A percentile compares a stretch with the other conserved stretches of the same genome.
Evolutionary conservation across 192 early-diverging fungal species (phyloP).

Genomic region (Phycomyces blakesleeanus): DNA sequence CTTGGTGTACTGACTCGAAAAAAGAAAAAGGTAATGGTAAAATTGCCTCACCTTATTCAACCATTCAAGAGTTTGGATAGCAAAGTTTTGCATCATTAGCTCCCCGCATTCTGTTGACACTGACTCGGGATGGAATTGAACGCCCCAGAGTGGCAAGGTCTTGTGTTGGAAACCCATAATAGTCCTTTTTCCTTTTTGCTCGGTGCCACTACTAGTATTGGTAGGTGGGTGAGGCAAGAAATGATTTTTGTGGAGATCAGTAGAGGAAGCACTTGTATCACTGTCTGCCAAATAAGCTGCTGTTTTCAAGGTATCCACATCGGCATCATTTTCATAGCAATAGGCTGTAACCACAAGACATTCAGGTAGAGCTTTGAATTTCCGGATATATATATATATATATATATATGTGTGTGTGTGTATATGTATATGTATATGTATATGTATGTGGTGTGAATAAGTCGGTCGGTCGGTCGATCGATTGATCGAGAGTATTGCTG

Average conservation of each 20-base stretch:
- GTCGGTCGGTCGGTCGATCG: too few species aligned
- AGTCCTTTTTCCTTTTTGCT: constrained; percentile 28
- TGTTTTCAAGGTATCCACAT: constrained; percentile 28
- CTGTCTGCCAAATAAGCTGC: constrained; percentile 17
- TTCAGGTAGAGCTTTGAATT: constrained; percentile 55
- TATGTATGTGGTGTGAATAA: too few species aligned
- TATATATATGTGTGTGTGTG: too few species aligned
- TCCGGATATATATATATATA: too few species aligned
- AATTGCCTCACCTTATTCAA: constrained; percentile 31
- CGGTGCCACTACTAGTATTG: background rate
- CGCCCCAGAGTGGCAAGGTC: constrained; percentile 70
- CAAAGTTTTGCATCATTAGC: constrained; percentile 74
- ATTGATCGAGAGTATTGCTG: background rate
- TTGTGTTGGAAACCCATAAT: constrained; percentile 83
- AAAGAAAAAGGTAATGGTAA: too few species aligned
- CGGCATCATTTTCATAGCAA: constrained; percentile 44
- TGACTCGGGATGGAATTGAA: constrained; percentile 97
- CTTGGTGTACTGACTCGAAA: too few species aligned
- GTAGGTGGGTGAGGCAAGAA: constrained; percentile 12
- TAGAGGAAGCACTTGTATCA: background rate
- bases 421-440: too few species aligned
- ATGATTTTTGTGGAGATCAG: constrained; percentile 20
- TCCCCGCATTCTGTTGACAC: constrained; percentile 80
- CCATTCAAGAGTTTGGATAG: constrained; percentile 41
- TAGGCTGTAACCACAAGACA: constrained; percentile 62